Base-by-base conservation (phyloP, 2,329 filamentous ascomycete genomes). In the Fusarium drepaniforme region DNA sequence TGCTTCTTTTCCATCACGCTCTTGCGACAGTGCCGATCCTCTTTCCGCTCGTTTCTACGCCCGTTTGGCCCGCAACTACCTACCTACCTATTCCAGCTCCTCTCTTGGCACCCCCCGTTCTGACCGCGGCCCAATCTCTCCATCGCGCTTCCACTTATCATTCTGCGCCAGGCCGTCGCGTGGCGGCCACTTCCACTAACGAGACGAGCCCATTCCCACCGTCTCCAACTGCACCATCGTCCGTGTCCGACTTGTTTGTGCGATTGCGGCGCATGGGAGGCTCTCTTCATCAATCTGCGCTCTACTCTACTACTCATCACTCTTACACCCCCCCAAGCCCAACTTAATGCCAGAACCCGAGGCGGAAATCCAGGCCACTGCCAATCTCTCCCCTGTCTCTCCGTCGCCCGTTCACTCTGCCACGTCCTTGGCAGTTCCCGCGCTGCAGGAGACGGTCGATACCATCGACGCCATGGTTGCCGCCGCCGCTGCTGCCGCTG, bases 381-480 rank as follows among this genome's bases (percentile, higher is more conserved):
- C 88, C 82, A 84, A 86, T 80, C 82, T 90, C 67, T 88, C 85
- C 58, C 88, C 88, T 15, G 79, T 89, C 60, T 89, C 88, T 62
- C 88, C 88, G 58, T 82, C 86, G 67, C 84, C 86, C 67, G 78
- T 88, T 69, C 84, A 88, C 74, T 84, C 83, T 58, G 83, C 86
- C 66, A 85, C 86, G 30, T 82, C 87, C 56, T 81, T 86, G 65
- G 83, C 86, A 70, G 85, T 89, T 64, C 87, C 88, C 37, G 82
- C 83, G 30, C 86, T 90, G 67, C 88, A 90, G 79, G 83, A 88
- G 71, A 88, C 87, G 65, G 88, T 87, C 76, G 87, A 89, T 73
- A 85, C 82, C 71, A 82, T 88, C 71, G 85, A 86, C 83, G 84
- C 83, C 78, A 88, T 87, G 83, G 83, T 84, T 68, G 83, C 81